Evolutionary conservation across 2,329 filamentous ascomycete genomes (phyloP).

Genomic region (Phyllosticta paracitricarpa): DNA sequence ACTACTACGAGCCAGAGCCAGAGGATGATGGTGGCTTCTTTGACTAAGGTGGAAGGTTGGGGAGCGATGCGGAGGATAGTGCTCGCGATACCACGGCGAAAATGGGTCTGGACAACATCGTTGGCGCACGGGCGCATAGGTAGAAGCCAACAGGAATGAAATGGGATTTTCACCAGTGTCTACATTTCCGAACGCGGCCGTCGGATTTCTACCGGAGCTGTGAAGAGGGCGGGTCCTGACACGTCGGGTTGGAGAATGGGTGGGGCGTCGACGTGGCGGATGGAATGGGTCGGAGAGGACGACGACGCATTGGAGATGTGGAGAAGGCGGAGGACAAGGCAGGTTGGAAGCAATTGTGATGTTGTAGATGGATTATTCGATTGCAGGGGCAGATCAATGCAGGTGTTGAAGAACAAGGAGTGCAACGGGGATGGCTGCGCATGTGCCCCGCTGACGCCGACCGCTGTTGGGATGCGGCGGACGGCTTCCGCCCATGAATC

Average conservation of each 20-base stretch:
- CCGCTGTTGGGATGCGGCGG: not conserved
- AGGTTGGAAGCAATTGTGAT: not conserved
- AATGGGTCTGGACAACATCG: not conserved
- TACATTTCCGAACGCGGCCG: not conserved
- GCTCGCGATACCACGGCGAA: not conserved
- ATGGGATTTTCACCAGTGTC: not conserved
- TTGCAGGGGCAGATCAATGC: not conserved
- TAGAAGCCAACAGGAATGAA: not conserved
- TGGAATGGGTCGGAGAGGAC: not conserved
- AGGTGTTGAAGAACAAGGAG: not conserved
- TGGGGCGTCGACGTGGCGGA: not conserved
- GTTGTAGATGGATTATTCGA: not conserved
- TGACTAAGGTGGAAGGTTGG: not conserved
- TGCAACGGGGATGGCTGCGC: not conserved
- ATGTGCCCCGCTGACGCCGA: not conserved
- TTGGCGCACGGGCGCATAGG: not conserved
- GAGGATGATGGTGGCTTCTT: not conserved
- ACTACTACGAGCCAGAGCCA: slow-evolving; percentile 3
- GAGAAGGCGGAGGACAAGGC: not conserved
- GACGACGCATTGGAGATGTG: not conserved
- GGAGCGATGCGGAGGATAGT: not conserved
- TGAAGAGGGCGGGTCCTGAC: not conserved
- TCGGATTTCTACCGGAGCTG: not conserved
- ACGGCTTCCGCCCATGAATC: not conserved
- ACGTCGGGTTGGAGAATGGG: not conserved